A percentile compares a stretch with the other conserved stretches of the same genome.
Conservation (phyloP, 116 monocot species). For the Papilionanthe hybrid region DNA sequence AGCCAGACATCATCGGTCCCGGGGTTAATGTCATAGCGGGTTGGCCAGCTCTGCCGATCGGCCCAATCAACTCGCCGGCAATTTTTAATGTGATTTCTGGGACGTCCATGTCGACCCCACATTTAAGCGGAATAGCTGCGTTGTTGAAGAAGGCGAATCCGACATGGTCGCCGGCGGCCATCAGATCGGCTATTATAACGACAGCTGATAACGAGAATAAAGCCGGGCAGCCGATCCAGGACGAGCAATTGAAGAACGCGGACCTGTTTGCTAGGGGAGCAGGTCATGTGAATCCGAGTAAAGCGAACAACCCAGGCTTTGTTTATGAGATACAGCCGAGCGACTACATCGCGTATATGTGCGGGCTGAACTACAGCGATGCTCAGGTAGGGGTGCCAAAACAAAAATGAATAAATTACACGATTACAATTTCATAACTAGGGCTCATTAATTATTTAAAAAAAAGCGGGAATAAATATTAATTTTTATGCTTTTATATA, state of each 20-base stretch:
- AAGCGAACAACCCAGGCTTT: slow-evolving; percentile 5
- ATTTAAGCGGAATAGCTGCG: slow-evolving; percentile 11
- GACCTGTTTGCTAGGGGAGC: slow-evolving; percentile 3
- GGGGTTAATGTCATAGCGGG: slow-evolving; percentile 9
- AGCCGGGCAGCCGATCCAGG: neutral
- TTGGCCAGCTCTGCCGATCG: slow-evolving; percentile 6
- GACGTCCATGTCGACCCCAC: slow-evolving; percentile 12
- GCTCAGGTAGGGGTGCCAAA: neutral
- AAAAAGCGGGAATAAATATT: no score
- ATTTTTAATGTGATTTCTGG: slow-evolving; percentile 6
- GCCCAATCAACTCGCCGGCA: neutral
- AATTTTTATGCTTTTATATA: no score
- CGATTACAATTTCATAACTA: no score
- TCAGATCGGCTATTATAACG: slow-evolving; percentile 16
- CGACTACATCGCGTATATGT: slow-evolving; percentile 14
- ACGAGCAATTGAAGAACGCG: neutral
- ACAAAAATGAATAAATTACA: neutral
- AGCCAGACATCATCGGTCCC: slow-evolving; percentile 14
- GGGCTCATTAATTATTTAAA: no score
- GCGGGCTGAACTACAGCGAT: slow-evolving; percentile 6
- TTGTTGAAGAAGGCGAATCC: slow-evolving; percentile 5
- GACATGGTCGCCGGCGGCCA: slow-evolving; percentile 7
- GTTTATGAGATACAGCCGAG: slow-evolving; percentile 11
- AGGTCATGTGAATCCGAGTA: neutral
- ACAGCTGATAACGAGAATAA: neutral